phyloP scores from a whole-genome alignment of 345 rosid genomes.

The Rhodamnia rubescens region DNA sequence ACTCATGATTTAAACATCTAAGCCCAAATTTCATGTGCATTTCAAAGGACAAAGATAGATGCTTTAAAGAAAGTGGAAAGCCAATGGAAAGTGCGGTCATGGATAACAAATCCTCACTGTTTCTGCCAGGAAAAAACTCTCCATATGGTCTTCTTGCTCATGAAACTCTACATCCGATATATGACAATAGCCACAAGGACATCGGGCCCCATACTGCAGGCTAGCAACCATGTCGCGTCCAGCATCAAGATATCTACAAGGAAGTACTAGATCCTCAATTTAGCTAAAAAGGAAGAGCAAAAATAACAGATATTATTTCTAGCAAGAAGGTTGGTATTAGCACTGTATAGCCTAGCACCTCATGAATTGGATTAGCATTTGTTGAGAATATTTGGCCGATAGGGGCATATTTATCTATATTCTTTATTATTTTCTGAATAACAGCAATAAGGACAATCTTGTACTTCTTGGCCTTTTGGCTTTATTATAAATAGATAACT shows the following conservation, averaged over 20 bases:
- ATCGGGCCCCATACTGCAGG: slow-evolving; percentile 89
- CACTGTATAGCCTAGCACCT: background rate
- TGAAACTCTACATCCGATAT: slow-evolving; percentile 89
- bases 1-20: background rate
- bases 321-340: background rate
- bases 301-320: background rate
- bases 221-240: slow-evolving; percentile 95
- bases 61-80: background rate
- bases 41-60: no score
- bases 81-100: background rate
- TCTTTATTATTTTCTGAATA: no score
- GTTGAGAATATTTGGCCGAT: no score
- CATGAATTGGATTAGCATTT: no score
- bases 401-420: no score
- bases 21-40: background rate
- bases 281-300: background rate
- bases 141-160: slow-evolving; percentile 90
- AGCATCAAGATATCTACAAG: slow-evolving; percentile 73
- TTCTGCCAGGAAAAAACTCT: slow-evolving; percentile 99
- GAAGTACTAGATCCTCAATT: background rate
- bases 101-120: slow-evolving; percentile 44
- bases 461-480: no score
- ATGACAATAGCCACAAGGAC: slow-evolving; percentile 97
- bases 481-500: no score
- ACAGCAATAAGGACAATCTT: no score